Base-by-base conservation (phyloP, 2,329 filamentous ascomycete species). In the Beauveria brongniartii region DNA sequence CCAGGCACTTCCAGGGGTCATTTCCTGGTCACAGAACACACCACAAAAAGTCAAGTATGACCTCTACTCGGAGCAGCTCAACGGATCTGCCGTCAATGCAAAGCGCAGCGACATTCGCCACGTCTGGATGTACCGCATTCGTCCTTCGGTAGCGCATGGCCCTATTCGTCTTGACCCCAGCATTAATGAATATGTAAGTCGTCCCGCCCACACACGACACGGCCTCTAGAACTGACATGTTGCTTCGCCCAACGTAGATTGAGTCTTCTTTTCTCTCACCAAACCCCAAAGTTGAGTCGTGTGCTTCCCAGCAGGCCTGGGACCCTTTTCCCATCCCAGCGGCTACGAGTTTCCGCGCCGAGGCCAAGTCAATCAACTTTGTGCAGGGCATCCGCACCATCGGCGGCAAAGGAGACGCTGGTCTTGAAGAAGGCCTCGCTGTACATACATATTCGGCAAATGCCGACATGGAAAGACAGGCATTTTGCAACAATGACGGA, bases 401-500 rank as follows among this genome's bases (percentile, higher is more conserved):
- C 1, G 78, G 74, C 12, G 80, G 80, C 5, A 76, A 75, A 7
- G 80, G 80, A 3, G 79, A 82, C 43, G 77, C 80, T 3, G 77
- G 78, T 1, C 70, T 80, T 2, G 70, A 75, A 26, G 76, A 80
- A 63, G 80, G 80, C 2, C 66, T 82, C 8, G 79, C 79, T 3
- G 72, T 78, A 1, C 79, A 81, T 63, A 71, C 80, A 51, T 82
- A 79, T 63, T 71, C 75, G 51, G 73, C 76, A 60, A 80, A 79
- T 60, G 70, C 71, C 8, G 73, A 68, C 65, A 82, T 82, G 80
- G 69, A 72, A 2, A 73, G 74, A 3, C 68, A 73, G 12, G 80
- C 80, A 0, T 82, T 81, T 61, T 78, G 74, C 65, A 81, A 81
- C 65, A 82, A 83, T 1, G 87, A 90, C 63, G 87, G 87, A 18